Evolutionary conservation across 2,329 filamentous ascomycete species (phyloP).

Genomic region (Aspergillus uvarum): DNA sequence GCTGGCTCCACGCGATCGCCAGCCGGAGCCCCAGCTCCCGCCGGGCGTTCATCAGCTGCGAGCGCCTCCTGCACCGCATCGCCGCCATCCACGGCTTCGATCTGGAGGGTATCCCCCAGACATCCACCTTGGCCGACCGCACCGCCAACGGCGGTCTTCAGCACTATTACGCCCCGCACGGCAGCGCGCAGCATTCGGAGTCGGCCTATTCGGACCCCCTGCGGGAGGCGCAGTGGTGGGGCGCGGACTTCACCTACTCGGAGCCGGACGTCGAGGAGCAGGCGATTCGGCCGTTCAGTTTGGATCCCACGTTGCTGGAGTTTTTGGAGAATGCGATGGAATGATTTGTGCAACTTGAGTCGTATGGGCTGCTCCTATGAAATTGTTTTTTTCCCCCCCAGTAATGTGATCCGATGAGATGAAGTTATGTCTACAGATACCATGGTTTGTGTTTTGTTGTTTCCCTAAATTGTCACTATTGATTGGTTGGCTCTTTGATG

Average conservation of each 20-base stretch:
- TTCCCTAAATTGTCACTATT: not conserved
- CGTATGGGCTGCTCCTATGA: not conserved
- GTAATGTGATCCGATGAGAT: no score
- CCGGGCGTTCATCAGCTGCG: not conserved
- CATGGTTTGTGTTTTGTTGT: no score
- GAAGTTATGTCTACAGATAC: no score
- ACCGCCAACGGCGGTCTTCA: not conserved
- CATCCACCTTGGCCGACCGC: not conserved
- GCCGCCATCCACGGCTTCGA: not conserved
- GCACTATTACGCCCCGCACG: not conserved
- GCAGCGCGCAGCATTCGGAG: not conserved
- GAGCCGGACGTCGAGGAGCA: not conserved
- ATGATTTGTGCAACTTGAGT: not conserved
- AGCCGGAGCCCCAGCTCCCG: not conserved
- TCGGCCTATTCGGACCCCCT: not conserved
- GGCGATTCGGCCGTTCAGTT: not conserved
- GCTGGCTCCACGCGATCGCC: not conserved
- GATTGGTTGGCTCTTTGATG: no score
- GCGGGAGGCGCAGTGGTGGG: not conserved
- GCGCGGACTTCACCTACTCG: not conserved
- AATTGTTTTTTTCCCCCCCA: not conserved
- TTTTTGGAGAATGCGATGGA: not conserved
- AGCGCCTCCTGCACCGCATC: constrained; percentile 1
- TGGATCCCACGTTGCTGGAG: not conserved
- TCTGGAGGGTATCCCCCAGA: not conserved